Evolutionary conservation across 1,284 basidiomycete genomes (phyloP).

Genomic region (Naganishia sp.): DNA sequence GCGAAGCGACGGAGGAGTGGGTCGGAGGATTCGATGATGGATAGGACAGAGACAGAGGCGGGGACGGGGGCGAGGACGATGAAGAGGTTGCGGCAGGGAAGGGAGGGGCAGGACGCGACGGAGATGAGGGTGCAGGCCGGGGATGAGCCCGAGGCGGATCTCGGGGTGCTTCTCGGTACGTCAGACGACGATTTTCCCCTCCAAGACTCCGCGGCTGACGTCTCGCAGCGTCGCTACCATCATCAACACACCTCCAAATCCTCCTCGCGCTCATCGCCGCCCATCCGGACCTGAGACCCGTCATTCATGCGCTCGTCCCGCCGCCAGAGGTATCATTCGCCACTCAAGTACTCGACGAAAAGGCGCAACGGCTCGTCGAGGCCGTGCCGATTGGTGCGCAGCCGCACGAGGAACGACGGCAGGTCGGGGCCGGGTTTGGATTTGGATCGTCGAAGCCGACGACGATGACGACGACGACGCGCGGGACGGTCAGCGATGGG

Average conservation of each 20-base stretch:
- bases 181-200: not conserved
- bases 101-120: not conserved
- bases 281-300: slow-evolving; percentile 2
- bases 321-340: slow-evolving; percentile 16
- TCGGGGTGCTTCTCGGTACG: slow-evolving; percentile 15
- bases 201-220: not conserved
- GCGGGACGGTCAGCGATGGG: slow-evolving; percentile 10
- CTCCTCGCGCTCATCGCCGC: slow-evolving; percentile 18
- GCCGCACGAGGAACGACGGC: too few relatives aligned
- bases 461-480: not conserved
- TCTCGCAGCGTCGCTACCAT: slow-evolving; percentile 5
- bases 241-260: slow-evolving; percentile 23
- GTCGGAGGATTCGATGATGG: slow-evolving; percentile 10
- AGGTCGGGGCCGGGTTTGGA: not conserved
- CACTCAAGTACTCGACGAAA: slow-evolving; percentile 17
- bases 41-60: not conserved
- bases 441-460: not conserved
- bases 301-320: slow-evolving; percentile 7
- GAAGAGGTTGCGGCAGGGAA: slow-evolving; percentile 2
- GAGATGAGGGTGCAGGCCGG: not conserved
- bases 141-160: slow-evolving; percentile 1
- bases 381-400: slow-evolving; percentile 13
- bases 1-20: slow-evolving; percentile 6
- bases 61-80: not conserved
- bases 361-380: not conserved